These are phyloP conservation scores for Arthrocladium fulminans DNA, from an alignment of 2,329 filamentous ascomycete species.

Conservation along the genomic window DNA sequence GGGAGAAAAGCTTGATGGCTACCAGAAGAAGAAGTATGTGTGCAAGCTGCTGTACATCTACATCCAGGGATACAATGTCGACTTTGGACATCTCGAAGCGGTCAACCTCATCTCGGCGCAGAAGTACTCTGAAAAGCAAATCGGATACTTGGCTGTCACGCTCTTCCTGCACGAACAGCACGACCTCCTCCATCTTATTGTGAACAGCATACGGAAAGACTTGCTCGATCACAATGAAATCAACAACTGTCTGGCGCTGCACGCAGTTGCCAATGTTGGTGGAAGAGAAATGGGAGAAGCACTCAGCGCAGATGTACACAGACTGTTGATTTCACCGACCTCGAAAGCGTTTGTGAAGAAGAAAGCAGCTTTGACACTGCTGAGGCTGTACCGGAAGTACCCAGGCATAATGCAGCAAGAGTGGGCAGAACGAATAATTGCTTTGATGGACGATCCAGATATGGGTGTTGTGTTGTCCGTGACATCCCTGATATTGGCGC, in stretches of 20 bases:
- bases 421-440: slow-evolving; percentile 96
- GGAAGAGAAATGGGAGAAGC: slow-evolving; percentile 96
- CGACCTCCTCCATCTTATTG: slow-evolving; percentile 87
- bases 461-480: slow-evolving; percentile 92
- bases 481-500: slow-evolving; percentile 86
- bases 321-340: slow-evolving; percentile 82
- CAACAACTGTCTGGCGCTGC: slow-evolving; percentile 91
- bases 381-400: slow-evolving; percentile 89
- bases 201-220: slow-evolving; percentile 98
- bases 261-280: slow-evolving; percentile 96
- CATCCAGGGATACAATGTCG: slow-evolving; percentile 97
- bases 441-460: slow-evolving; percentile 95
- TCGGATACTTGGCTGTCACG: slow-evolving; percentile 94
- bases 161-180: slow-evolving; percentile 95
- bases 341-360: slow-evolving; percentile 99
- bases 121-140: slow-evolving; percentile 99
- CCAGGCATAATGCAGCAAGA: slow-evolving; percentile 89
- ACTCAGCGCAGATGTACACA: slow-evolving; percentile 81
- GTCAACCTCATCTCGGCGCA: slow-evolving; percentile 93
- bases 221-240: slow-evolving; percentile 90
- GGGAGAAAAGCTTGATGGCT: slow-evolving; percentile 85
- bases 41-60: slow-evolving; percentile 99
- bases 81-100: slow-evolving; percentile 96
- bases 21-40: slow-evolving; percentile 99
- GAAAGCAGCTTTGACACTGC: slow-evolving; percentile 87